Base-by-base conservation (phyloP, 768 basidiomycete genomes). In the Xerocomellus chrysenteron region DNA sequence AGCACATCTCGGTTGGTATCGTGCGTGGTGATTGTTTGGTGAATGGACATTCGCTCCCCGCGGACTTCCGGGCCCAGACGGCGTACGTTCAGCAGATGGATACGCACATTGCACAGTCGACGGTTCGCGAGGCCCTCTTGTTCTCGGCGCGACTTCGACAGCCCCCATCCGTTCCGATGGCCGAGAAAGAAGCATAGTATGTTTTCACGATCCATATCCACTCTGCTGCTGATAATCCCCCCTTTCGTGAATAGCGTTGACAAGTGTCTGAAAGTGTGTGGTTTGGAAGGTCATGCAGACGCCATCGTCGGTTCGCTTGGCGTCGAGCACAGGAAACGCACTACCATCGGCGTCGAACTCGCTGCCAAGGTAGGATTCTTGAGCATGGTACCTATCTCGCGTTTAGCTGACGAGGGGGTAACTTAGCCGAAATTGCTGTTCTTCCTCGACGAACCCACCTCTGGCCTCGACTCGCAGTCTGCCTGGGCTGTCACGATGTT, bases 111-210 rank as follows among this genome's bases (percentile, higher is more conserved):
- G 80, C 84, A 26, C 83, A 85, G 9, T 73, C 83, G 2, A 94
- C 90, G 8, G 91, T 94, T 14, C 82, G 89, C 28, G 90, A 94
- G 65, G 90, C 92, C 1, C 75, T 94, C 10, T 72, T 83, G 40
- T 88, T 92, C 73, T 93, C 91, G 2, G 92, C 92, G 3, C 82
- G 80, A 50, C 75, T 94, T 35, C 86, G 92, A 35, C 92, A 93
- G 66, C 90, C 90, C 0, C 67, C 77, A 2, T 76, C 78, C 1
- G 85, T 91, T 3, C 75, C 89, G 1, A 62, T 78, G 19, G 74
- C 74, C 0, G 91, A 94, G 72, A 94, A 93, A 69, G 82, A 89
- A 66, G 86, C 81, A 10, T 92, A 92, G 87, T 89, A 68, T 60
- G 86, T 79, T 30, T 46, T 37, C 1, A 1, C 28, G 19, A 6